Evolutionary conservation across 2,329 filamentous ascomycete genomes (phyloP).

Genomic region (Trichoderma brevicompactum): DNA sequence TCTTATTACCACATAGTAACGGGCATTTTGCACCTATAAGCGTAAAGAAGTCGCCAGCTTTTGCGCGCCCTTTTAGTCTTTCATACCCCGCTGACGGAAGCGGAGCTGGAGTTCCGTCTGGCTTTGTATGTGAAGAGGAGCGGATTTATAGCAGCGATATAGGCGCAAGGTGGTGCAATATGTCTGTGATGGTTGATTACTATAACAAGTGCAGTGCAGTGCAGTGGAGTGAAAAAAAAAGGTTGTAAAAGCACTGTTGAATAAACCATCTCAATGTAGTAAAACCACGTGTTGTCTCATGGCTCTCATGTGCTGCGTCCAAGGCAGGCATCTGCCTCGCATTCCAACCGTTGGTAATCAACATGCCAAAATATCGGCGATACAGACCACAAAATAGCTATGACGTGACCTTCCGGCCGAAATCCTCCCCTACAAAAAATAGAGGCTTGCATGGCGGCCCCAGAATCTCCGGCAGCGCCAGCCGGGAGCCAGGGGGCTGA

Average conservation of each 20-base stretch:
- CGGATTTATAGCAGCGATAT: not conserved
- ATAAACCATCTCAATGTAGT: too few species aligned
- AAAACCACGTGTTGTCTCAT: not conserved
- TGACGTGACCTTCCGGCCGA: not conserved
- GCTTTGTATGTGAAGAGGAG: not conserved
- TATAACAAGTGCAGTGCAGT: not conserved
- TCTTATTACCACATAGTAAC: slow-evolving; percentile 9
- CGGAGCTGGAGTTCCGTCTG: not conserved
- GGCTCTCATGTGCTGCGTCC: not conserved
- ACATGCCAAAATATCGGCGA: not conserved
- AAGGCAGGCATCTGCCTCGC: not conserved
- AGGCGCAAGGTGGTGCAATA: too few species aligned
- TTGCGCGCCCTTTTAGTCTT: not conserved
- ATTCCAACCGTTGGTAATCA: not conserved
- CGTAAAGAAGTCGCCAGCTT: not conserved
- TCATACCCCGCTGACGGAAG: not conserved
- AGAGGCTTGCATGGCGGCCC: not conserved
- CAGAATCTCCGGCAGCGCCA: not conserved
- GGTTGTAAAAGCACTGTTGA: not conserved
- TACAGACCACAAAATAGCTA: not conserved
- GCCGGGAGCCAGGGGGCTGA: not conserved
- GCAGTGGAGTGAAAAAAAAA: not conserved
- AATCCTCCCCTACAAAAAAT: not conserved
- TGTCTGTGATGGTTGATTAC: too few species aligned
- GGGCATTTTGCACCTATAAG: not conserved